Base-by-base conservation (phyloP, 345 rosid genomes). In the Eucalyptus pauciflora region DNA sequence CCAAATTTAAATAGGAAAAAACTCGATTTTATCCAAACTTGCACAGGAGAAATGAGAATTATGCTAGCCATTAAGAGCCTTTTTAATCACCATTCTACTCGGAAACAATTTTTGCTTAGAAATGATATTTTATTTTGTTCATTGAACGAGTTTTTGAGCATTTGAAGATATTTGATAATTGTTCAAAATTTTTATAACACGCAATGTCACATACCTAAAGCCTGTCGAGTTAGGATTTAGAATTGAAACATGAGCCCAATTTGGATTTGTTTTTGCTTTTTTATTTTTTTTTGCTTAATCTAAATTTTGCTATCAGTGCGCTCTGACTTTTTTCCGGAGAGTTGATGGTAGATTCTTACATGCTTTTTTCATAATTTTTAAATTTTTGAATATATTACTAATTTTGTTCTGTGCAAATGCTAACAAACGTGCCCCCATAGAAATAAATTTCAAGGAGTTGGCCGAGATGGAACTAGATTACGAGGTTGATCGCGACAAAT, bases 91-190 rank as follows among this genome's bases (percentile, higher is more conserved):
- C 25, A 52, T 52, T 20, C 58, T 52, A 3, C 24, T 52, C 2
- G 1, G 0, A 52, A 52, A 52, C 10, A 20, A 52, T 52, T 20
- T 52, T 0, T 20, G 24, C 24, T 52, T 20, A 8, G 2, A 52
- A 52, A 20, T 52, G 1, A 52, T 52, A 16, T 52, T 46, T 52
- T 18, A 18, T 20, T 52, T 52, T 20, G 10, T 52, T 52, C 1
- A 0, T 52, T 52, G 2, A 52, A 52, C 0, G 5, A 52, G 58
- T 52, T 52, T 20, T 52, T 52, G 4, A 1, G 58, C 4, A 52
- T 52, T 52, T 52, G 0, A 52, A 20, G 10, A 1, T 1, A 0
- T 52, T 52, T 20, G 10, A 1, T 52, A 18, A 7, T 0, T 1
- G 0, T 52, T 3, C 2, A 52, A 52, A 52, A 20, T 52, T 18